Evolutionary conservation across 176 grass and related monocot genomes (phyloP), one percentile per base, ranked within the genome.

Genomic region (Tillandsia leiboldiana): DNA sequence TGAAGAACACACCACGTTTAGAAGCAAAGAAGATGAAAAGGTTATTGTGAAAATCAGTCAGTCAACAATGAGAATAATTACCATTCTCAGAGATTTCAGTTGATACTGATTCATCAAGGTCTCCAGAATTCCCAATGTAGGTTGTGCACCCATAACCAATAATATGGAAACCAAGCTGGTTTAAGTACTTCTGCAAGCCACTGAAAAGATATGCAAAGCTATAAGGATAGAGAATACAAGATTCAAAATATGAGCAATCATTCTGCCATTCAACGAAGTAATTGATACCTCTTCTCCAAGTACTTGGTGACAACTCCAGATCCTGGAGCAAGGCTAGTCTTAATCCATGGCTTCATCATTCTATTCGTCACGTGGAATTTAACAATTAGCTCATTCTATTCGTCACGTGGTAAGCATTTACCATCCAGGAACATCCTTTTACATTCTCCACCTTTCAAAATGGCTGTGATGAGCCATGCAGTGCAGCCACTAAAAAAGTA

Each of bases 321-420:
- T 74, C 90, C 94, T 76, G 94, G 94, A 11, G 94, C 94, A 73
- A 99, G 94, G 20, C 94, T 99, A 11, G 94, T 99, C 72, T 99
- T 99, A 79, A 99, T 93, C 94, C 94, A 93, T 81, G 94, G 94
- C 75, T 90, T 93, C 56, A 99, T 87, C 94, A n/a, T n/a, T n/a
- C n/a, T n/a, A n/a, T n/a, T n/a, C n/a, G n/a, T n/a, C n/a, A n/a
- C n/a, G n/a, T 99, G 33, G 33, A 42, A 42, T 42, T 42, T 42
- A 3, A 42, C 33, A 42, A 42, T 6, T 6, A 42, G 33, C 33
- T 42, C 4, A 5, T 42, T 42, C 33, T 42, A 42, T 42, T 42
- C 33, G 33, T 42, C 33, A 42, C 6, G 33, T 42, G 33, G 33
- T 6, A 42, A 42, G 33, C 0, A 42, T 42, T 42, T 42, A 42